Conservation (phyloP, 2,329 filamentous ascomycete genomes). For the Diplodia seriata region DNA sequence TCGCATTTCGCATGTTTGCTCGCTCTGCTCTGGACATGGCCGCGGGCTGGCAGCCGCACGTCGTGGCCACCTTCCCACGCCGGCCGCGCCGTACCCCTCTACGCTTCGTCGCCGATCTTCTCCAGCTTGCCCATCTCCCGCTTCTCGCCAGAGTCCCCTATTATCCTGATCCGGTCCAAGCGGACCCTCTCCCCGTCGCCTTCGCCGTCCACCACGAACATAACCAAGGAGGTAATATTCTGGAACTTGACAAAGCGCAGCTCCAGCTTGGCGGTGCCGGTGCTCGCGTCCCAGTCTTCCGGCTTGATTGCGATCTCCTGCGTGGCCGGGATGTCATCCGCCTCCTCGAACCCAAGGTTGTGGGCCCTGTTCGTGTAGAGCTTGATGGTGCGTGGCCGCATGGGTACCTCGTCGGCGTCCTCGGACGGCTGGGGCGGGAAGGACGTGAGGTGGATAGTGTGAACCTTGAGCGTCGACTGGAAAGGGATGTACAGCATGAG, state of each 20-base stretch:
- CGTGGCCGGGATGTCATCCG: conserved; percentile 81
- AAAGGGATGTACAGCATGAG: conserved; percentile 93
- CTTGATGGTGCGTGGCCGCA: conserved; percentile 82
- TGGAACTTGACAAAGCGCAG: conserved; percentile 98
- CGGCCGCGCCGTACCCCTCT: conserved; percentile 12
- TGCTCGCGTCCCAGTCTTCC: conserved; percentile 73
- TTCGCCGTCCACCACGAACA: conserved; percentile 85
- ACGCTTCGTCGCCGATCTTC: conserved; percentile 79
- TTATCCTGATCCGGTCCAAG: conserved; percentile 77
- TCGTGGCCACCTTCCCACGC: background rate
- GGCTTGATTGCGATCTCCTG: conserved; percentile 78
- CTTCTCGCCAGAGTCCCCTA: conserved; percentile 92
- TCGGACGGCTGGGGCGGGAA: conserved; percentile 64
- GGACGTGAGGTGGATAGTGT: conserved; percentile 86
- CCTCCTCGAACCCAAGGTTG: conserved; percentile 93
- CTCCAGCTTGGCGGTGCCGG: conserved; percentile 59
- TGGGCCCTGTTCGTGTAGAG: conserved; percentile 88
- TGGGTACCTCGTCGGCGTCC: conserved; percentile 75
- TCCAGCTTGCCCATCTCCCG: conserved; percentile 92
- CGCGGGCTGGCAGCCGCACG: conserved; percentile 9
- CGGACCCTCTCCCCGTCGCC: conserved; percentile 86
- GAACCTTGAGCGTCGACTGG: conserved; percentile 84
- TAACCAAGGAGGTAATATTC: conserved; percentile 81
- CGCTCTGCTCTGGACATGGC: conserved; percentile 13
- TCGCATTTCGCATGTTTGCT: conserved; percentile 31